Evolutionary conservation across 176 grass and related monocot genomes (phyloP).

Genomic region (Eragrostis curvula): DNA sequence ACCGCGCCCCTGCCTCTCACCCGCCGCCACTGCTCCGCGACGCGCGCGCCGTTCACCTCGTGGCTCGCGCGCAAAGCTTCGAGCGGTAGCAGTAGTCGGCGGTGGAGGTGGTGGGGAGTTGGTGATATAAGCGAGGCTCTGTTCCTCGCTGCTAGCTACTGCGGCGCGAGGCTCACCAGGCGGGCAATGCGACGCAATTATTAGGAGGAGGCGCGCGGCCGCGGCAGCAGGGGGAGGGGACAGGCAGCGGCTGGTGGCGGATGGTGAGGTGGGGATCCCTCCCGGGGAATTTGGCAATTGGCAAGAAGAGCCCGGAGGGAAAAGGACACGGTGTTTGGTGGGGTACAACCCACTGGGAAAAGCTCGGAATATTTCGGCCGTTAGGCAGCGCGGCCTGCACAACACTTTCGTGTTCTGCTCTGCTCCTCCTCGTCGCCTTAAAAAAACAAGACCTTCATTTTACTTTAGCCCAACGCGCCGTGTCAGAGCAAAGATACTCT

Average conservation of each 20-base stretch:
- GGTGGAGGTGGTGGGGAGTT: slow-evolving; percentile 16
- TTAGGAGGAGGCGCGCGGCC: not conserved
- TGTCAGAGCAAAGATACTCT: not conserved
- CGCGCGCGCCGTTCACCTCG: too few species aligned
- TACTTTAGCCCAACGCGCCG: not conserved
- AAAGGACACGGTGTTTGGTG: slow-evolving; percentile 24
- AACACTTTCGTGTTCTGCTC: not conserved
- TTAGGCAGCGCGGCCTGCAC: not conserved
- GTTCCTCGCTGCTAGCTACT: not conserved
- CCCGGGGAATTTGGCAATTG: slow-evolving; percentile 15
- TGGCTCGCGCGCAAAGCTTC: too few species aligned
- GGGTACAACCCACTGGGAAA: slow-evolving; percentile 1
- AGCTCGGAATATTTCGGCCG: slow-evolving; percentile 31
- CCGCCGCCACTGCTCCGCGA: too few species aligned
- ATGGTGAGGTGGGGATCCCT: slow-evolving; percentile 23
- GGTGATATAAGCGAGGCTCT: slow-evolving; percentile 13
- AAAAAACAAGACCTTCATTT: not conserved
- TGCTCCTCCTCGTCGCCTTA: not conserved
- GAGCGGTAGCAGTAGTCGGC: not conserved
- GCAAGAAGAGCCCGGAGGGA: slow-evolving; percentile 23
- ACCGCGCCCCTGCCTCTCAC: not conserved
- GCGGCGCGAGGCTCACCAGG: not conserved
- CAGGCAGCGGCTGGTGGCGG: slow-evolving; percentile 32
- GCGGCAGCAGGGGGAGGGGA: not conserved
- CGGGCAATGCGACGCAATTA: slow-evolving; percentile 25